Evolutionary conservation across 768 basidiomycete species (phyloP), one percentile per base, ranked within the genome.

Genomic region (Sistotremastrum suecicum): DNA sequence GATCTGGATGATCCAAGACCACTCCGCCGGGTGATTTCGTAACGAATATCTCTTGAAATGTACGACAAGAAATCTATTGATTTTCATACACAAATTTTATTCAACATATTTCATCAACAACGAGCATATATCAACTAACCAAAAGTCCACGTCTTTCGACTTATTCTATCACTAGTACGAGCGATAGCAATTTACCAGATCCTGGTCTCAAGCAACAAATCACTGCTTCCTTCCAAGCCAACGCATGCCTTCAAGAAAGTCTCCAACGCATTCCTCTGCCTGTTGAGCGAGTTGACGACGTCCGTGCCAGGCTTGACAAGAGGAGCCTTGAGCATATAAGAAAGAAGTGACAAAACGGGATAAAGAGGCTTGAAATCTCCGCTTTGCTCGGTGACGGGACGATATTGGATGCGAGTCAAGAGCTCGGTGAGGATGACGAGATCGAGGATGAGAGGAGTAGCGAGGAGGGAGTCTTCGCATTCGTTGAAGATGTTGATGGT

Each of bases 251-350:
- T 94, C 58, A 95, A 71, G 79, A 94, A 95, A 37, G 73, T 66
- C 63, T 94, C 91, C 47, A 98, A 77, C 6, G 88, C 94, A 50
- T 90, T 87, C 59, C 94, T 80, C 72, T 99, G 94, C 61, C 92
- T 78, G 65, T 81, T 83, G 52, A 97, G 75, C 53, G 82, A 84
- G 77, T 99, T 99, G 65, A 98, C 83, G 54, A 97, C 90, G 55
- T 87, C 86, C 35, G 83, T 83, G 45, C 87, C 85, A 54, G 85
- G 87, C 71, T 92, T 92, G 66, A 92, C 90, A 58, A 92, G 77
- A n/a, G 90, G 89, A 0, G 90, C 91, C 73, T 95, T 95, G 67
- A 94, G 80, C 90, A 97, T 94, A 74, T 92, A 97, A 38, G 81
- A 85, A 46, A 97, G 73, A 50, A 97, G 75, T 37, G 90, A 94